Conservation (phyloP, 2,329 filamentous ascomycete species). For the Didymella arachidicola region DNA sequence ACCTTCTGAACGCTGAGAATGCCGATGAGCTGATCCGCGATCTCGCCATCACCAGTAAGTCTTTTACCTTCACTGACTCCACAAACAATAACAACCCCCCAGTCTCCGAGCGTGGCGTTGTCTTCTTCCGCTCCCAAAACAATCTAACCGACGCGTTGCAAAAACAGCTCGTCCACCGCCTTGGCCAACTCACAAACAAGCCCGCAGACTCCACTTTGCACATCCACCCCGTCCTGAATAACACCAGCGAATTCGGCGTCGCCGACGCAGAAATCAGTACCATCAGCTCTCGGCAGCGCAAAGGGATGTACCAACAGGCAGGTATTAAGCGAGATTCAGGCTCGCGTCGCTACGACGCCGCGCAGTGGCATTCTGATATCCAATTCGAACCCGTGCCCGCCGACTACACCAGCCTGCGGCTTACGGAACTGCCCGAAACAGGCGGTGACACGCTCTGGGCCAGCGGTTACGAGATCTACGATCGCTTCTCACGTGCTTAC, state of each 20-base stretch:
- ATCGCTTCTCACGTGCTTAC: conserved; percentile 38
- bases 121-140: neutral
- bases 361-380: conserved; percentile 65
- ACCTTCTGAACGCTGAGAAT: neutral
- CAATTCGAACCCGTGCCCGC: conserved; percentile 69
- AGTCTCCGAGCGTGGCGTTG: neutral
- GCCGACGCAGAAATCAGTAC: neutral
- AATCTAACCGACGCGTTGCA: neutral
- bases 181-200: neutral
- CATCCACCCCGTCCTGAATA: neutral
- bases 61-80: neutral
- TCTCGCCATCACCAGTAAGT: neutral
- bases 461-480: conserved; percentile 53
- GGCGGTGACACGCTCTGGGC: conserved; percentile 55
- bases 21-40: neutral
- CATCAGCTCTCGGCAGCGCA: neutral
- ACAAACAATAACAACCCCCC: neutral
- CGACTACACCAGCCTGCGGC: conserved; percentile 69
- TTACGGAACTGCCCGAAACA: conserved; percentile 41
- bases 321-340: neutral
- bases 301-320: neutral
- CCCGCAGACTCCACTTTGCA: neutral
- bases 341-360: neutral
- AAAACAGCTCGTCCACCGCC: neutral
- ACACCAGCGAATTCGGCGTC: neutral